Evolutionary conservation across 345 rosid genomes (phyloP).

Genomic region (Eucalyptus paniculata): DNA sequence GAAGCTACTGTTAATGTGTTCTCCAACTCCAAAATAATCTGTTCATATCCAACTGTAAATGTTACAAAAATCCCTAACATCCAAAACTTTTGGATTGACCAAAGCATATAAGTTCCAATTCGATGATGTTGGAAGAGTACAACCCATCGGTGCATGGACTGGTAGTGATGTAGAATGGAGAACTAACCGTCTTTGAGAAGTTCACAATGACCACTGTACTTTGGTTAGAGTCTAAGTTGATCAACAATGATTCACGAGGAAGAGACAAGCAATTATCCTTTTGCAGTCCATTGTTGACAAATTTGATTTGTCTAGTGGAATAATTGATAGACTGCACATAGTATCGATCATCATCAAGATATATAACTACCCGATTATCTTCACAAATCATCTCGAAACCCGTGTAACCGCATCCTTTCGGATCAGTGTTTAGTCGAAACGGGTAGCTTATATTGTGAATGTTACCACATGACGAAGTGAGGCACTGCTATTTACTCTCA

Average conservation of each 20-base stretch:
- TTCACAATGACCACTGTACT: not conserved
- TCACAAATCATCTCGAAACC: fast-evolving
- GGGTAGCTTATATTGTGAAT: no score
- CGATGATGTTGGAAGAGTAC: not conserved
- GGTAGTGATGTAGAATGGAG: fast-evolving
- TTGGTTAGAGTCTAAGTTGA: fast-evolving
- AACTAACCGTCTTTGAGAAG: not conserved
- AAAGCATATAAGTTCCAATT: not conserved
- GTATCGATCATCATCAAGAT: fast-evolving
- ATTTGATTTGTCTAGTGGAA: fast-evolving
- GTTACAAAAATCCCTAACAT: not conserved
- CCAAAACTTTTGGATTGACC: not conserved
- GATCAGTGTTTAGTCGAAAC: no score
- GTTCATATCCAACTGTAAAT: not conserved
- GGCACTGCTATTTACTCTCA: no score
- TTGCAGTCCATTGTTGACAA: fast-evolving
- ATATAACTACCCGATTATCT: fast-evolving
- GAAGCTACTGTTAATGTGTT: not conserved
- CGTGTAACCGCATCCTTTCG: fast-evolving
- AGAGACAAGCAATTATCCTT: not conserved
- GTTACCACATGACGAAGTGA: no score
- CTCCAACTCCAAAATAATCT: not conserved
- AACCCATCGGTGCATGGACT: not conserved
- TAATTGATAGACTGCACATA: not conserved
- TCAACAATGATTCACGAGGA: fast-evolving